Evolutionary conservation across 2,329 filamentous ascomycete genomes (phyloP).

Genomic region (Biscogniauxia marginata): DNA sequence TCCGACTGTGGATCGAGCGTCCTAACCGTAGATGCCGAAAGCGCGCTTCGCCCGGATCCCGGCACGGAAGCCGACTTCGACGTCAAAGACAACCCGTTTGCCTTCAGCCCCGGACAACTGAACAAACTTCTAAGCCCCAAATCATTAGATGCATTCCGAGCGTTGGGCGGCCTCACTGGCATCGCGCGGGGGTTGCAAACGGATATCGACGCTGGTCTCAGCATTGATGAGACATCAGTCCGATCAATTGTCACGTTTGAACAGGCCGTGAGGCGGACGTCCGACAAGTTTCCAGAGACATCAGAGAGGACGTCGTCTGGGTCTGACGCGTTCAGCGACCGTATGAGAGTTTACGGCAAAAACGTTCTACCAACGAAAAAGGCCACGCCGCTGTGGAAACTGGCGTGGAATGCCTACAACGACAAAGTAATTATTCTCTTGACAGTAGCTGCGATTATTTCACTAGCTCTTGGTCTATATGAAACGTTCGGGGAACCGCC

Average conservation of each 20-base stretch:
- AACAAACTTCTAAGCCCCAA: constrained; percentile 76
- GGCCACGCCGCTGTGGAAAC: constrained; percentile 53
- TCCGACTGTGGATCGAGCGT: constrained; percentile 32
- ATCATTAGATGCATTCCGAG: constrained; percentile 67
- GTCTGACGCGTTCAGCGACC: constrained; percentile 43
- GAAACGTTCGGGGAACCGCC: constrained; percentile 54
- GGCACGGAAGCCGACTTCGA: constrained; percentile 69
- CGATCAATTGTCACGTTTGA: constrained; percentile 31
- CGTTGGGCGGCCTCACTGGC: constrained; percentile 67
- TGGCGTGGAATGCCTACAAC: constrained; percentile 70
- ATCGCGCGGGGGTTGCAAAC: constrained; percentile 69
- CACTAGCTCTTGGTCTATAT: constrained; percentile 68
- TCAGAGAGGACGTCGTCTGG: constrained; percentile 14
- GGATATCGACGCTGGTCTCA: constrained; percentile 62
- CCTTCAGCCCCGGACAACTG: constrained; percentile 70
- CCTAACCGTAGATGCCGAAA: constrained; percentile 26
- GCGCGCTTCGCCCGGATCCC: constrained; percentile 66
- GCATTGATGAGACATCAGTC: constrained; percentile 59
- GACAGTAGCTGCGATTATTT: constrained; percentile 66
- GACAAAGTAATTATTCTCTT: constrained; percentile 72
- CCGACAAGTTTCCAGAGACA: constrained; percentile 20
- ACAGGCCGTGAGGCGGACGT: constrained; percentile 25
- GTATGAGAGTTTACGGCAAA: constrained; percentile 58
- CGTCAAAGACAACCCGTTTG: constrained; percentile 69
- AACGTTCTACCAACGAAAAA: constrained; percentile 62